These are phyloP conservation scores for Diaporthe ampelina DNA, from an alignment of 2,329 filamentous ascomycete species.

Conservation along the genomic window DNA sequence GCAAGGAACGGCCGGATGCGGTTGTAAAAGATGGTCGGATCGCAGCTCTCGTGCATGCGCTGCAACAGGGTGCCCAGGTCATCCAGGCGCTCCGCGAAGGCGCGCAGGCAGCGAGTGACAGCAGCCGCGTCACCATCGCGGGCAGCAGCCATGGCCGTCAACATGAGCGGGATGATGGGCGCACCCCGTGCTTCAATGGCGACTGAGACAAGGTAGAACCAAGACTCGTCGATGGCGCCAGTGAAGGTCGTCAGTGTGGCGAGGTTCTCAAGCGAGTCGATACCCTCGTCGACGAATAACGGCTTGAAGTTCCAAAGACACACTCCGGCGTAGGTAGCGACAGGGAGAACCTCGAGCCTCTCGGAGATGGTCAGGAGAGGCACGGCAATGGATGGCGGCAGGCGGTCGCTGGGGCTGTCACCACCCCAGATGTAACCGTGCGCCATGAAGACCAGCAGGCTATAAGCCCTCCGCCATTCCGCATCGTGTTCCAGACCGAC, in stretches of 20 bases:
- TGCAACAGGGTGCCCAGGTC: constrained; percentile 84
- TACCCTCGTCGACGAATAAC: constrained; percentile 84
- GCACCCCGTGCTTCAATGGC: constrained; percentile 95
- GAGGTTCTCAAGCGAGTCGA: constrained; percentile 89
- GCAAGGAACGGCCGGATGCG: constrained; percentile 96
- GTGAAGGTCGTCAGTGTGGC: constrained; percentile 92
- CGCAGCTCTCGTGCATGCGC: constrained; percentile 95
- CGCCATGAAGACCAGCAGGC: constrained; percentile 88
- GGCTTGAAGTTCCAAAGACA: constrained; percentile 98
- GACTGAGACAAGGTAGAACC: constrained; percentile 97
- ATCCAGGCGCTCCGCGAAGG: constrained; percentile 89
- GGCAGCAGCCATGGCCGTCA: constrained; percentile 86
- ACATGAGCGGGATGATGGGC: constrained; percentile 88
- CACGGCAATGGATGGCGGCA: constrained; percentile 86
- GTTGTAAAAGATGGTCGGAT: constrained; percentile 95
- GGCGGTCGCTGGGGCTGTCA: constrained; percentile 80
- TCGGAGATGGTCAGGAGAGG: constrained; percentile 84
- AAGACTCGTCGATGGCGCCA: constrained; percentile 94
- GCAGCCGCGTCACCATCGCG: constrained; percentile 76
- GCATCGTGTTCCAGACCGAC: constrained; percentile 83
- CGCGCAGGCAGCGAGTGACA: constrained; percentile 82
- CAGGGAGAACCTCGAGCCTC: constrained; percentile 87
- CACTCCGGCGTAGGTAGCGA: constrained; percentile 92
- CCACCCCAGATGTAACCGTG: constrained; percentile 98
- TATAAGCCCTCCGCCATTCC: constrained; percentile 96